A percentile compares a stretch with the other conserved stretches of the same genome.
Conservation (phyloP, 2,329 filamentous ascomycete genomes). For the Fusarium devonianum region DNA sequence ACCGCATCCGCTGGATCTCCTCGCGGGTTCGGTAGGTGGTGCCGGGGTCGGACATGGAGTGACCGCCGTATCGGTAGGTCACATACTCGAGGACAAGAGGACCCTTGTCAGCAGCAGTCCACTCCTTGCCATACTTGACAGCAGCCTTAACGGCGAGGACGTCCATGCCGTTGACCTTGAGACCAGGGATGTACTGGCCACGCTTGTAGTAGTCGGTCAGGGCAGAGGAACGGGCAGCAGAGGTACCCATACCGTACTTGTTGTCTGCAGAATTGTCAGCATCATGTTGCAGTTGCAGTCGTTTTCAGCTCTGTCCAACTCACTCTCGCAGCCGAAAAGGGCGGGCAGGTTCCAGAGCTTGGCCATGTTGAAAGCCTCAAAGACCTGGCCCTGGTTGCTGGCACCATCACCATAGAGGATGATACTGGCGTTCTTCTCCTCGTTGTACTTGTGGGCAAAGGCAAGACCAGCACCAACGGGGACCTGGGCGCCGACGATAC, state of each 20-base stretch:
- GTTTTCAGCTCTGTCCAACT: conserved; percentile 54
- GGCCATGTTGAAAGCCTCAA: conserved; percentile 99
- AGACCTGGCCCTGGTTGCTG: conserved; percentile 98
- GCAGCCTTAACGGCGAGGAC: conserved; percentile 97
- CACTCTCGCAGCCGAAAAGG: conserved; percentile 98
- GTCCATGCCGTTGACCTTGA: conserved; percentile 99
- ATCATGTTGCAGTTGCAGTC: neutral
- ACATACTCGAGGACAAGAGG: conserved; percentile 98
- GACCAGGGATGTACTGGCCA: conserved; percentile 98
- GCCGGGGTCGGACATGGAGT: conserved; percentile 99
- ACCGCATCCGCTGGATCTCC: conserved; percentile 99
- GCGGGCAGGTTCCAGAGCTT: conserved; percentile 98
- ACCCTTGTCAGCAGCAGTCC: conserved; percentile 81
- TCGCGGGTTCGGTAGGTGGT: conserved; percentile 99
- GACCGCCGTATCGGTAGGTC: conserved; percentile 98
- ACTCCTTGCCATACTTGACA: conserved; percentile 92
- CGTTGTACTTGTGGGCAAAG: conserved; percentile 95
- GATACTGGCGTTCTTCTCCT: conserved; percentile 84
- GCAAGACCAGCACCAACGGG: conserved; percentile 95
- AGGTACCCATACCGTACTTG: conserved; percentile 99
- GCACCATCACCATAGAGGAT: conserved; percentile 97
- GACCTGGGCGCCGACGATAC: conserved; percentile 98
- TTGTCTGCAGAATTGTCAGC: conserved; percentile 72
- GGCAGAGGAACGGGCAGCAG: conserved; percentile 90
- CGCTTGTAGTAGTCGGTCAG: conserved; percentile 99